These are phyloP conservation scores for Beauveria asiatica DNA, from an alignment of 2,329 filamentous ascomycete genomes.

Conservation along the genomic window DNA sequence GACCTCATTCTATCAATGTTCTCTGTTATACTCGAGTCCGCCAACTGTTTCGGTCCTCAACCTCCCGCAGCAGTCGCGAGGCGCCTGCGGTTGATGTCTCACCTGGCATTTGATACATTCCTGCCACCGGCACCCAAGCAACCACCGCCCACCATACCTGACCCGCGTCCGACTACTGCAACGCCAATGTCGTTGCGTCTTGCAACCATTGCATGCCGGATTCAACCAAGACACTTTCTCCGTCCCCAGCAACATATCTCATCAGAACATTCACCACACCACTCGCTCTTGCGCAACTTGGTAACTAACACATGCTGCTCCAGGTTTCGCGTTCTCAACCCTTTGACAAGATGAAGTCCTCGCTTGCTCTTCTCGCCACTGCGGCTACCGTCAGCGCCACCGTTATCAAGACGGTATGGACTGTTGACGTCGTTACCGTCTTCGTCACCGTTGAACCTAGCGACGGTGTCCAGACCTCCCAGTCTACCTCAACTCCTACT, in stretches of 20 bases:
- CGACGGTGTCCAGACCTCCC: constrained; percentile 18
- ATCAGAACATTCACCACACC: not conserved
- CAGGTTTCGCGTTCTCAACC: constrained; percentile 5
- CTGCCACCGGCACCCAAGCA: constrained; percentile 2
- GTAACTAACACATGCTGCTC: constrained; percentile 14
- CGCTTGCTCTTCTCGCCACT: constrained; percentile 36
- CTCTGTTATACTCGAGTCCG: not conserved
- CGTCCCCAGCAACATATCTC: not conserved
- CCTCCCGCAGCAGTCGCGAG: not conserved
- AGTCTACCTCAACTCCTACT: constrained; percentile 13
- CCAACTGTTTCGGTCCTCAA: not conserved
- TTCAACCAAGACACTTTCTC: constrained; percentile 3
- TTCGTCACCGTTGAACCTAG: constrained; percentile 32
- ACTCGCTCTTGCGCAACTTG: not conserved
- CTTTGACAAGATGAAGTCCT: constrained; percentile 40
- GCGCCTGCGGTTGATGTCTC: constrained; percentile 1
- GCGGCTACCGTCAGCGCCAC: constrained; percentile 37
- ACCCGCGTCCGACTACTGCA: not conserved
- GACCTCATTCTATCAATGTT: not conserved
- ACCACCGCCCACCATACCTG: not conserved
- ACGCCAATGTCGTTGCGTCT: not conserved
- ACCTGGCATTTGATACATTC: constrained; percentile 10
- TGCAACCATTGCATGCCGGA: constrained; percentile 4
- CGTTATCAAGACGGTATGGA: constrained; percentile 30
- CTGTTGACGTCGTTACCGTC: constrained; percentile 34